A percentile compares a stretch with the other conserved stretches of the same genome.
phyloP scores from a whole-genome alignment of 306 rosid genomes.

The Oxytropis ochrocephala region DNA sequence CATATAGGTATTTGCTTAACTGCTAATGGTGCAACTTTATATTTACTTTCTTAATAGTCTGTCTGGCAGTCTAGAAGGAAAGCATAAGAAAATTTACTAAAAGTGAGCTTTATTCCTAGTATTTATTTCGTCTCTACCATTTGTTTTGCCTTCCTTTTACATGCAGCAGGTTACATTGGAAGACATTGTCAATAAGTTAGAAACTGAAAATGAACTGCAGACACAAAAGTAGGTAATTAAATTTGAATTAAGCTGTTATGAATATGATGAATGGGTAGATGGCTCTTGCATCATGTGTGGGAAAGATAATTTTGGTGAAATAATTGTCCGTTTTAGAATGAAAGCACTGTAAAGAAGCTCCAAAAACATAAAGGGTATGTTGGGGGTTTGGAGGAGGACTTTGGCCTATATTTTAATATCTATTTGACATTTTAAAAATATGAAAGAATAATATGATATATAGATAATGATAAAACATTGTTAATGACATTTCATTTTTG shows the following conservation, averaged over 20 bases:
- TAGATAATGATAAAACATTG: too few species aligned
- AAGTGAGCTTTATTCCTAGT: background rate
- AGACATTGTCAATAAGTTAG: conserved; percentile 43
- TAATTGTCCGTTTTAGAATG: background rate
- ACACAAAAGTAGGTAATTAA: conserved; percentile 36
- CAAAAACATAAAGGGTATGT: background rate
- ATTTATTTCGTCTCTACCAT: background rate
- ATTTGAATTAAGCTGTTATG: conserved; percentile 16
- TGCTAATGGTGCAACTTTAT: background rate
- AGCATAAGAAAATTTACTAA: background rate
- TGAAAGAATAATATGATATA: too few species aligned
- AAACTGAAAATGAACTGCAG: conserved; percentile 38
- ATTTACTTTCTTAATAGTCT: conserved; percentile 9
- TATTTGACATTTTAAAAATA: too few species aligned
- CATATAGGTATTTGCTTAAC: background rate
- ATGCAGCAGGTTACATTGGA: conserved; percentile 50
- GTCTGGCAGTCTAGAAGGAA: conserved; percentile 21
- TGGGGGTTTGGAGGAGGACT: too few species aligned
- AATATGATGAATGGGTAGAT: background rate
- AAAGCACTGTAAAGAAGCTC: background rate
- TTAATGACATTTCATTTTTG: too few species aligned
- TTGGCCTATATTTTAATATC: too few species aligned
- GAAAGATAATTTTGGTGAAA: background rate
- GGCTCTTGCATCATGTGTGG: background rate
- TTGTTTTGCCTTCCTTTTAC: conserved; percentile 27